Percentiles rank a stretch among this genome's conserved stretches.
phyloP scores from a whole-genome alignment of 352 stramenopile genomes.

The Pythium sukuiense region DNA sequence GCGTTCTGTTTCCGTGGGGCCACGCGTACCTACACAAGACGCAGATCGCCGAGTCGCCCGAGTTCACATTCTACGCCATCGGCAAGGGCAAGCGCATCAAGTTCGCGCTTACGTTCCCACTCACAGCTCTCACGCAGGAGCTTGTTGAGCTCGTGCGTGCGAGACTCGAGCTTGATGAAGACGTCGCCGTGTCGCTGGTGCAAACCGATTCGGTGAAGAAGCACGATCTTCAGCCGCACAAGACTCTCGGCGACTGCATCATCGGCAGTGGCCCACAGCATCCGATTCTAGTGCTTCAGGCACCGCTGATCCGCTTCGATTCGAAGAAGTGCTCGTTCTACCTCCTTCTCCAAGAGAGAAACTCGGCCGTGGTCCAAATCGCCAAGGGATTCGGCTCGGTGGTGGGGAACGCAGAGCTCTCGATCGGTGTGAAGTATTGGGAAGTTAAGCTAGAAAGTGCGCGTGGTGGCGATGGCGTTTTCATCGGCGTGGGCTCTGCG shows the following conservation, averaged over 20 bases:
- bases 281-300: slow-evolving; percentile 72
- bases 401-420: slow-evolving; percentile 53
- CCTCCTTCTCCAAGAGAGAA: slow-evolving; percentile 52
- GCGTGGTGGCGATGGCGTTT: slow-evolving; percentile 63
- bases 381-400: slow-evolving; percentile 65
- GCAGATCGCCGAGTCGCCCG: slow-evolving; percentile 49
- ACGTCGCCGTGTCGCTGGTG: slow-evolving; percentile 62
- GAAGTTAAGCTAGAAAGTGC: slow-evolving; percentile 62
- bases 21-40: slow-evolving; percentile 63
- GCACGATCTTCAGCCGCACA: slow-evolving; percentile 60
- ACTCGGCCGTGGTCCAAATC: slow-evolving; percentile 52
- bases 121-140: slow-evolving; percentile 50
- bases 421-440: slow-evolving; percentile 82
- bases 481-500: slow-evolving; percentile 57
- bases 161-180: slow-evolving; percentile 45
- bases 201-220: slow-evolving; percentile 76
- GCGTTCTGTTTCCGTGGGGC: slow-evolving; percentile 78
- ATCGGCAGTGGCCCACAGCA: slow-evolving; percentile 60
- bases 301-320: slow-evolving; percentile 64
- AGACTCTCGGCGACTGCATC: slow-evolving; percentile 64
- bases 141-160: slow-evolving; percentile 60
- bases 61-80: slow-evolving; percentile 83
- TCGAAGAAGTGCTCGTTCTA: slow-evolving; percentile 59
- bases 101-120: slow-evolving; percentile 60
- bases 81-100: slow-evolving; percentile 61